Conservation (phyloP, 2,329 filamentous ascomycete genomes). For the Macrophomina pseudophaseolina region DNA sequence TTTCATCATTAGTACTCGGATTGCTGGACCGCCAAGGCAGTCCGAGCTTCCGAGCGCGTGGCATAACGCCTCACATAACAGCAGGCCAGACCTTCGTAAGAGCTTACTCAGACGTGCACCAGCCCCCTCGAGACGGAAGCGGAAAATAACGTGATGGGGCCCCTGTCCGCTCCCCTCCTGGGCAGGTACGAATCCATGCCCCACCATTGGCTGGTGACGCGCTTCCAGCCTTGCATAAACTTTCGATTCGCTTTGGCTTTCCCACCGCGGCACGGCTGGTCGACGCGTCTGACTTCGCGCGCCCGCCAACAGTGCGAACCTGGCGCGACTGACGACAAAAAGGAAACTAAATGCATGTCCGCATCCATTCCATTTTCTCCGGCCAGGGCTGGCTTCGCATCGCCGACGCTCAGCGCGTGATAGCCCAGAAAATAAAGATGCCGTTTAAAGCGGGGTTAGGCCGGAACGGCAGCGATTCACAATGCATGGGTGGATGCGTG, state of each 20-base stretch:
- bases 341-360: neutral
- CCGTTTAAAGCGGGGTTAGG: neutral
- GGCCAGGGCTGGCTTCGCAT: no score
- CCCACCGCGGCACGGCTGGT: neutral
- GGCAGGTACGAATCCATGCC: slow-evolving; percentile 20
- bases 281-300: neutral
- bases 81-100: neutral
- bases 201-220: slow-evolving; percentile 22
- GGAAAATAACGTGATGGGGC: neutral
- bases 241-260: neutral
- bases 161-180: slow-evolving; percentile 4
- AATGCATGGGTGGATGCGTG: neutral
- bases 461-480: neutral
- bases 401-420: neutral
- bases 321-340: neutral
- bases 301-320: no score
- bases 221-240: slow-evolving; percentile 21
- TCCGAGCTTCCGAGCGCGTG: neutral
- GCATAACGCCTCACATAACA: neutral
- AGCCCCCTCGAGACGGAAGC: neutral
- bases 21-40: slow-evolving; percentile 3
- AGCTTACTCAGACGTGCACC: neutral
- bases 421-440: no score
- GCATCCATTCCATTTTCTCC: no score
- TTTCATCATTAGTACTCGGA: slow-evolving; percentile 7